Conservation (phyloP, 2,329 filamentous ascomycete species). For the Arthrobotrys sinensis region DNA sequence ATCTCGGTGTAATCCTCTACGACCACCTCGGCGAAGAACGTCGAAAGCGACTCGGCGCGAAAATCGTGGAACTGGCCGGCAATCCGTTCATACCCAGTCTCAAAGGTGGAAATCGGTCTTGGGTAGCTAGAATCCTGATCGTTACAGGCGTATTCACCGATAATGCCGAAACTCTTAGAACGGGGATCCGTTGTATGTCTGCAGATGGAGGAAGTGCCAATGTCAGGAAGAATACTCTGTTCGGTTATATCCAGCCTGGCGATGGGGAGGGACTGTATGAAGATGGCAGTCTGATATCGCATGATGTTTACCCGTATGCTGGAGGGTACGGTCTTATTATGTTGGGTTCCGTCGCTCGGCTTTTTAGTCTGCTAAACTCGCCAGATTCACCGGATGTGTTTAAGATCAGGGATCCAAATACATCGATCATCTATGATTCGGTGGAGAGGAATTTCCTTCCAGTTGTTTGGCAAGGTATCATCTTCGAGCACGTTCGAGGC, state of each 20-base stretch:
- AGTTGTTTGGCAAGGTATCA: constrained; percentile 50
- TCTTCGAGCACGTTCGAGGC: constrained; percentile 50
- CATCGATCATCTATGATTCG: constrained; percentile 34
- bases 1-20: constrained; percentile 55
- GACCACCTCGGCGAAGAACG: constrained; percentile 37
- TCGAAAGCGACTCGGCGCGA: constrained; percentile 28
- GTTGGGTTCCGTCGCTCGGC: constrained; percentile 17
- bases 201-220: constrained; percentile 8
- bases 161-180: constrained; percentile 4
- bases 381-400: constrained; percentile 29
- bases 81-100: constrained; percentile 23
- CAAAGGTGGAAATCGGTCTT: constrained; percentile 50
- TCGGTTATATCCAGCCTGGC: constrained; percentile 41
- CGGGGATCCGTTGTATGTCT: constrained; percentile 35
- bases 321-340: constrained; percentile 52
- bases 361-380: constrained; percentile 35
- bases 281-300: constrained; percentile 59
- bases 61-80: constrained; percentile 34
- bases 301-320: constrained; percentile 59
- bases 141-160: constrained; percentile 42
- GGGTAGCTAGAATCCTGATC: constrained; percentile 21
- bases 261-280: constrained; percentile 51
- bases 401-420: constrained; percentile 22
- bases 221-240: constrained; percentile 27
- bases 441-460: constrained; percentile 50